Conservation (phyloP, 2,329 filamentous ascomycete species). For the Geosmithia morbida region DNA sequence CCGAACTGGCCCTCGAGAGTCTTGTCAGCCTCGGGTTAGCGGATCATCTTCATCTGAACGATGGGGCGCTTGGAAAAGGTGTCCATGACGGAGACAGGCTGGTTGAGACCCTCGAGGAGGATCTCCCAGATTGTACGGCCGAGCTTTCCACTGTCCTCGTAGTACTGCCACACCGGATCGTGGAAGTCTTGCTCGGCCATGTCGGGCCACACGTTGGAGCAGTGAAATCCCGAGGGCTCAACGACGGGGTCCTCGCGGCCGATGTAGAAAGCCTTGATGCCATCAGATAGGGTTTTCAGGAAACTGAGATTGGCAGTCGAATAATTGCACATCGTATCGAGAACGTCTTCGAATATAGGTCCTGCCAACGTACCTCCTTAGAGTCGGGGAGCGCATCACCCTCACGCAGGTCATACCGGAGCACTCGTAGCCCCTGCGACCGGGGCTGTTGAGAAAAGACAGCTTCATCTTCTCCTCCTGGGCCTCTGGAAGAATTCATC, state of each 20-base stretch:
- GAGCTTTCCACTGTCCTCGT: conserved; percentile 8
- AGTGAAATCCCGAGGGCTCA: conserved; percentile 9
- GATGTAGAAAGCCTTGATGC: conserved; percentile 9
- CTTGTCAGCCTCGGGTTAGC: conserved; percentile 11
- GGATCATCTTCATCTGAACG: conserved; percentile 9
- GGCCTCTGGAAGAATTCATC: conserved; percentile 10
- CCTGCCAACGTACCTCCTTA: conserved; percentile 8
- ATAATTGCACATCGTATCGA: too few relatives aligned
- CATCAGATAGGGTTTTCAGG: too few relatives aligned
- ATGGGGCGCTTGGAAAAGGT: conserved; percentile 7
- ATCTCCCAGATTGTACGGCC: conserved; percentile 11
- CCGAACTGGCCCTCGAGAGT: conserved; percentile 4
- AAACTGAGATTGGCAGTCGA: too few relatives aligned
- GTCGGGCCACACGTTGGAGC: conserved; percentile 16
- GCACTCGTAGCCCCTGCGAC: conserved; percentile 12
- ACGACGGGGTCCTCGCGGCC: conserved; percentile 9
- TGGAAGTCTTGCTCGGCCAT: conserved; percentile 14
- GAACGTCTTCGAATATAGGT: too few relatives aligned
- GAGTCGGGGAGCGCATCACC: conserved; percentile 12
- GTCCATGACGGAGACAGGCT: conserved; percentile 6
- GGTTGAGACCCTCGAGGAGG: conserved; percentile 10
- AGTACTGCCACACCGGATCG: conserved; percentile 10
- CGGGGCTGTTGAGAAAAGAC: conserved; percentile 10
- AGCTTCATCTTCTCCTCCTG: conserved; percentile 12
- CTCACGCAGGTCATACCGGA: conserved; percentile 11